Conservation (phyloP, 139 green algal genomes). For the Coelastrella sp. region DNA sequence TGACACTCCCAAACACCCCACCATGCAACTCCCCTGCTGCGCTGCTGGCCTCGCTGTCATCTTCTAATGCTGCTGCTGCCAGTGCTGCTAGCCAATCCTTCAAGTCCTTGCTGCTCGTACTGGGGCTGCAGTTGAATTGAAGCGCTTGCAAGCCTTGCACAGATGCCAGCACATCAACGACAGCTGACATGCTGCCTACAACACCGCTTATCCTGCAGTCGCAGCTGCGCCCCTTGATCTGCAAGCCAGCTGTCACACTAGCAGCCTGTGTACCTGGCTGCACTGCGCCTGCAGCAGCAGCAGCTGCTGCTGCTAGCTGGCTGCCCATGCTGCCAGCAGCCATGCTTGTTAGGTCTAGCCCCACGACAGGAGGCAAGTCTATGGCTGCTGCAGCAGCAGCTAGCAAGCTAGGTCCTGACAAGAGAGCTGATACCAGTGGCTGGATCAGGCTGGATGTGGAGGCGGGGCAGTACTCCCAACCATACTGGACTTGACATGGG, state of each 20-base stretch:
- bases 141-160: not conserved
- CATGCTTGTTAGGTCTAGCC: not conserved
- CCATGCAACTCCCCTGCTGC: too few species aligned
- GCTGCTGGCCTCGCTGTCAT: not conserved
- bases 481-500: conserved; percentile 13
- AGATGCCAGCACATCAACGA: not conserved
- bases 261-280: too few species aligned
- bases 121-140: not conserved
- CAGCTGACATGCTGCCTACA: not conserved
- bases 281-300: not conserved
- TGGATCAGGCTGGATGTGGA: not conserved
- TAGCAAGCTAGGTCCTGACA: not conserved
- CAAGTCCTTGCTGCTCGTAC: not conserved
- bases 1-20: not conserved
- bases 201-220: not conserved
- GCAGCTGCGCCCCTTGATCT: not conserved
- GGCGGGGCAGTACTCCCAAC: conserved; percentile 38
- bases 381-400: conserved; percentile 34
- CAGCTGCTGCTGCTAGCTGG: not conserved
- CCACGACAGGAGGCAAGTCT: not conserved
- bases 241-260: not conserved
- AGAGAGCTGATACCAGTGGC: conserved; percentile 3
- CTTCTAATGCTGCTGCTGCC: conserved; percentile 9
- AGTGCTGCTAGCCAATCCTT: not conserved
- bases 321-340: not conserved